These are phyloP conservation scores for Neurospora sp. DNA, from an alignment of 495 filamentous ascomycete species.

Conservation along the genomic window DNA sequence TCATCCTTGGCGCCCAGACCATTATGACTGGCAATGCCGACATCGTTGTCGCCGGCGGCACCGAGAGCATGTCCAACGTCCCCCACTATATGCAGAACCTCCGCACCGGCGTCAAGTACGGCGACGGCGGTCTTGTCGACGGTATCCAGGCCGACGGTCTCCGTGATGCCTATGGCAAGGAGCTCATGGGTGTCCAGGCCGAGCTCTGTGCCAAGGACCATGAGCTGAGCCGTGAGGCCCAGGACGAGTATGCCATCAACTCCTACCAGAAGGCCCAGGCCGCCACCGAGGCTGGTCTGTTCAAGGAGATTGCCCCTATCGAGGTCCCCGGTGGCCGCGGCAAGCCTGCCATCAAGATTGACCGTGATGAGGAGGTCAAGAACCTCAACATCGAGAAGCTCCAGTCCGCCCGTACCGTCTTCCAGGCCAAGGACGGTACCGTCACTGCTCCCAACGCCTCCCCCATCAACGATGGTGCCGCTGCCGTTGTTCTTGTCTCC, in stretches of 20 bases:
- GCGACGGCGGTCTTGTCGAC: constrained; percentile 75
- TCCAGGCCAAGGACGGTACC: constrained; percentile 72
- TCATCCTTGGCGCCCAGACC: constrained; percentile 90
- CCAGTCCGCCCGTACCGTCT: constrained; percentile 71
- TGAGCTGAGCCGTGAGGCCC: constrained; percentile 64
- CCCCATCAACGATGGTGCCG: constrained; percentile 86
- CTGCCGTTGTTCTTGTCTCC: constrained; percentile 83
- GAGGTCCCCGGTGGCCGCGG: constrained; percentile 79
- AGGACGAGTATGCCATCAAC: constrained; percentile 89
- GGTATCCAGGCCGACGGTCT: constrained; percentile 88
- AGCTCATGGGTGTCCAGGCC: constrained; percentile 87
- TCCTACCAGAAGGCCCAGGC: constrained; percentile 85
- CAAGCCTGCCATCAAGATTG: constrained; percentile 73
- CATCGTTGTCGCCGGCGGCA: constrained; percentile 82
- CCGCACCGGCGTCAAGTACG: constrained; percentile 80
- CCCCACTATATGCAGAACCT: constrained; percentile 91
- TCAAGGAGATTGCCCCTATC: constrained; percentile 85
- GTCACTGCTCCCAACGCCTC: constrained; percentile 98
- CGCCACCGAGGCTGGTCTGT: constrained; percentile 67
- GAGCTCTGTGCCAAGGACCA: constrained; percentile 90
- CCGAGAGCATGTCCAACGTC: constrained; percentile 95
- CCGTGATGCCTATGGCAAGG: constrained; percentile 79
- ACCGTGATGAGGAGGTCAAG: constrained; percentile 89
- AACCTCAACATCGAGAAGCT: constrained; percentile 95
- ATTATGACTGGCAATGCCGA: constrained; percentile 91